A percentile compares a stretch with the other conserved stretches of the same genome.
Conservation (phyloP, 305 asterid genomes). For the Solanum hybrid region DNA sequence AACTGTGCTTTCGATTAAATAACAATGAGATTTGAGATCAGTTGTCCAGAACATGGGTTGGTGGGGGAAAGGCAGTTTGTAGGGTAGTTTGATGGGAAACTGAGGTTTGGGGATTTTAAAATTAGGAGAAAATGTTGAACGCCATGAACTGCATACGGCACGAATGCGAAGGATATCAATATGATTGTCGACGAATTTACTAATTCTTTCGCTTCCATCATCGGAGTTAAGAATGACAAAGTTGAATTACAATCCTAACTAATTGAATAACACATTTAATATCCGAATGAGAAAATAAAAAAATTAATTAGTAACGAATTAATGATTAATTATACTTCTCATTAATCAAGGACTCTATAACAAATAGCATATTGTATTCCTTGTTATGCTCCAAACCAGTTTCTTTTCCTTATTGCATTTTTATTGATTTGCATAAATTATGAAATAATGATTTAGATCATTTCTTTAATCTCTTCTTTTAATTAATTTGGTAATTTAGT, state of each 20-base stretch:
- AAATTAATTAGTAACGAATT: no score
- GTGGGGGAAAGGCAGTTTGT: no score
- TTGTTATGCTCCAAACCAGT: not conserved
- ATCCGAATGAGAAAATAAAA: no score
- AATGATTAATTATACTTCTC: not conserved
- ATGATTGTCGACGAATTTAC: not conserved
- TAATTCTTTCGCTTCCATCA: not conserved
- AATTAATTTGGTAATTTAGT: no score
- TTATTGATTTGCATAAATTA: no score
- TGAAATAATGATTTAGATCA: not conserved
- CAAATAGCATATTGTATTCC: not conserved
- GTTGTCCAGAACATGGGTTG: no score
- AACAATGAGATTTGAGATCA: not conserved
- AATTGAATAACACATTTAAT: no score
- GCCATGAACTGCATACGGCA: slow-evolving; percentile 16
- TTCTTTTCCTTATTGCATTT: no score
- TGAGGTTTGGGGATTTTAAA: not conserved
- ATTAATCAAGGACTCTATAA: not conserved
- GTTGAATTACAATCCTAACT: no score
- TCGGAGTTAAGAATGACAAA: not conserved
- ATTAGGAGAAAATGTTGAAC: not conserved
- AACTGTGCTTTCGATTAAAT: not conserved
- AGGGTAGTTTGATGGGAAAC: not conserved
- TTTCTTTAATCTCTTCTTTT: no score
- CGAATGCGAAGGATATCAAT: not conserved